Evolutionary conservation across 2,329 filamentous ascomycete genomes (phyloP).

Genomic region (Aspergillus versicolor): DNA sequence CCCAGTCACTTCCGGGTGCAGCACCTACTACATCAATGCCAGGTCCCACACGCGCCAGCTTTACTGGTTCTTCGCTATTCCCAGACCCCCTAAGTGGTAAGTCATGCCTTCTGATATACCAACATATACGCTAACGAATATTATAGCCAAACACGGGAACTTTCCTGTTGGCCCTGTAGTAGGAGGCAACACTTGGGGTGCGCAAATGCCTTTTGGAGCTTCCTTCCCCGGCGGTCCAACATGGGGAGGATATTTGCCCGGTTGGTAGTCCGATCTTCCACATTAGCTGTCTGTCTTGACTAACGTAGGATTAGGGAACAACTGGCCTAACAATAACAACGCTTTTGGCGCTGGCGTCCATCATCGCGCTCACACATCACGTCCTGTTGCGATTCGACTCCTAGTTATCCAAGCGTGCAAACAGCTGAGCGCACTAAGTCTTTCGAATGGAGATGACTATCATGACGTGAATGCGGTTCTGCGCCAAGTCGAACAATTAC

Average conservation of each 20-base stretch:
- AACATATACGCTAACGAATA: slow-evolving; percentile 16
- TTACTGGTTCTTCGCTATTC: slow-evolving; percentile 43
- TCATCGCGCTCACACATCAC: slow-evolving; percentile 57
- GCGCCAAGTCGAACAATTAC: slow-evolving; percentile 65
- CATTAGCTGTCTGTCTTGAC: slow-evolving; percentile 1
- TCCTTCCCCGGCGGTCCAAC: slow-evolving; percentile 38
- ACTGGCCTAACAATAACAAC: slow-evolving; percentile 48
- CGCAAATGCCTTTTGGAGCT: slow-evolving; percentile 38
- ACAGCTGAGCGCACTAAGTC: slow-evolving; percentile 49
- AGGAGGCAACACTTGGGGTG: slow-evolving; percentile 35
- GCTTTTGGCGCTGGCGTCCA: slow-evolving; percentile 51
- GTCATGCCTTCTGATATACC: slow-evolving; percentile 16
- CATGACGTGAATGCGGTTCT: slow-evolving; percentile 66
- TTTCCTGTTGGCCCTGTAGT: slow-evolving; percentile 33
- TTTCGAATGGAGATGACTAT: slow-evolving; percentile 58
- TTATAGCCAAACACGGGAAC: slow-evolving; percentile 30
- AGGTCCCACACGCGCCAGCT: slow-evolving; percentile 42
- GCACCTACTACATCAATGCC: slow-evolving; percentile 53
- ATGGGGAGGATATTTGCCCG: slow-evolving; percentile 42
- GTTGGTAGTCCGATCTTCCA: slow-evolving; percentile 24
- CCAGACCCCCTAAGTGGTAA: slow-evolving; percentile 44
- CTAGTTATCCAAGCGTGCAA: slow-evolving; percentile 79
- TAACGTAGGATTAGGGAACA: slow-evolving; percentile 35
- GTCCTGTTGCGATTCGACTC: slow-evolving; percentile 68
- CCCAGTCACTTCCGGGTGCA: slow-evolving; percentile 49